These are phyloP conservation scores for Kernera saxatilis DNA, from an alignment of 345 rosid species.

Conservation along the genomic window DNA sequence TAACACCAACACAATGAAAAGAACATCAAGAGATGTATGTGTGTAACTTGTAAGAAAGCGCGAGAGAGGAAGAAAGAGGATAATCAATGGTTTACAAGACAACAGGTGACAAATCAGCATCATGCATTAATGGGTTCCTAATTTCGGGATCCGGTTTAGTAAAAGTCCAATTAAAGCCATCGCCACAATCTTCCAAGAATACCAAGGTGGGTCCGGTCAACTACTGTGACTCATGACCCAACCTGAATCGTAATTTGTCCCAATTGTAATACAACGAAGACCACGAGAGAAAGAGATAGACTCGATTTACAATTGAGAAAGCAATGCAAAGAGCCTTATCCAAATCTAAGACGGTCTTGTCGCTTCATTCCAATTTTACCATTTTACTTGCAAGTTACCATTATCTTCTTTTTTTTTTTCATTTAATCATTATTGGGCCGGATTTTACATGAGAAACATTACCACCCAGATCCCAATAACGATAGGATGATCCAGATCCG, in stretches of 20 bases:
- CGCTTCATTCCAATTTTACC: background rate
- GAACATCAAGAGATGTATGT: background rate
- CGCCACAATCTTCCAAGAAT: conserved; percentile 7
- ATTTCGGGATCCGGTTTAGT: background rate
- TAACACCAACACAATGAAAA: background rate
- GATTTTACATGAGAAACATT: too few relatives aligned
- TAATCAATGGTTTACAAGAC: background rate
- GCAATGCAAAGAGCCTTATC: background rate
- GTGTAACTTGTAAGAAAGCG: background rate
- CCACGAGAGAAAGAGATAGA: background rate
- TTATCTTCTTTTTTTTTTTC: too few relatives aligned
- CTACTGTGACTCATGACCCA: conserved; percentile 18
- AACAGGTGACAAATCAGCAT: background rate
- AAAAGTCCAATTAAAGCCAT: background rate
- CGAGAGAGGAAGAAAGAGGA: background rate
- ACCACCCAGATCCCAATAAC: too few relatives aligned
- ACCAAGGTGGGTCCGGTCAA: conserved; percentile 18
- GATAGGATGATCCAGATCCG: background rate
- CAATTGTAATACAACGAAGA: background rate
- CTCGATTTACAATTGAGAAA: background rate
- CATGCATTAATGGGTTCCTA: background rate
- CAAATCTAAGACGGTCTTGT: background rate
- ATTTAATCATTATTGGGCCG: too few relatives aligned
- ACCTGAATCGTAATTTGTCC: conserved; percentile 16
- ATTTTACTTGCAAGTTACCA: background rate